Conservation (phyloP, 495 filamentous ascomycete species). For the Penicillium bialowiezense region DNA sequence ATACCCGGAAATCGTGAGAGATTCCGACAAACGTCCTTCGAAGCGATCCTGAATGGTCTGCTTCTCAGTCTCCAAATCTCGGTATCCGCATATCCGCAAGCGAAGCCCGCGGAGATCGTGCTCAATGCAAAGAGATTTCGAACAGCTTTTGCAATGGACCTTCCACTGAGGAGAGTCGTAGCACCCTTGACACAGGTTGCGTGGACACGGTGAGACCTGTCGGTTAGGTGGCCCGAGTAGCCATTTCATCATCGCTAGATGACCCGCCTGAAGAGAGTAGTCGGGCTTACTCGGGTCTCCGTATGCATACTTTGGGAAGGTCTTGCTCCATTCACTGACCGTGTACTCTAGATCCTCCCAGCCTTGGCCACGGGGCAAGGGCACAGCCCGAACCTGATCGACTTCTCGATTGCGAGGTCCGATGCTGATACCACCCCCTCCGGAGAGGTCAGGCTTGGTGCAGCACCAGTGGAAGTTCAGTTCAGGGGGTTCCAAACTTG, state of each 20-base stretch:
- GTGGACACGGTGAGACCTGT: constrained; percentile 50
- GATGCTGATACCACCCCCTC: constrained; percentile 60
- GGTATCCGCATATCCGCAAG: constrained; percentile 58
- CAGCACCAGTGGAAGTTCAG: constrained; percentile 62
- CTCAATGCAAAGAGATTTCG: constrained; percentile 57
- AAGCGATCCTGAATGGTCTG: constrained; percentile 34
- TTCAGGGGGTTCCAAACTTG: constrained; percentile 34
- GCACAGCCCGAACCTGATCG: constrained; percentile 55
- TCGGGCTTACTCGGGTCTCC: constrained; percentile 42
- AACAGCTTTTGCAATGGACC: constrained; percentile 55
- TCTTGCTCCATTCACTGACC: constrained; percentile 43
- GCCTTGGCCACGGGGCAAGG: constrained; percentile 50
- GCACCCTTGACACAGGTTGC: constrained; percentile 60
- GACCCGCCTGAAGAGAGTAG: constrained; percentile 41
- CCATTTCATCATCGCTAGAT: constrained; percentile 53
- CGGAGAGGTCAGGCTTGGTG: constrained; percentile 60
- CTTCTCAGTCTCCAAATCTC: constrained; percentile 55
- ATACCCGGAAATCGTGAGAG: constrained; percentile 11
- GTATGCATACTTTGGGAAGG: constrained; percentile 43
- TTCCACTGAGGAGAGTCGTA: constrained; percentile 58
- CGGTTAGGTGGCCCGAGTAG: constrained; percentile 45
- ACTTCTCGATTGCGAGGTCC: constrained; percentile 50
- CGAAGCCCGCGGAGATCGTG: constrained; percentile 60
- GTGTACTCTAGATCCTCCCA: constrained; percentile 56
- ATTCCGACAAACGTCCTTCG: constrained; percentile 8